A percentile compares a stretch with the other conserved stretches of the same genome.
Conservation (phyloP, 495 filamentous ascomycete species). For the Penicillium fimorum region DNA sequence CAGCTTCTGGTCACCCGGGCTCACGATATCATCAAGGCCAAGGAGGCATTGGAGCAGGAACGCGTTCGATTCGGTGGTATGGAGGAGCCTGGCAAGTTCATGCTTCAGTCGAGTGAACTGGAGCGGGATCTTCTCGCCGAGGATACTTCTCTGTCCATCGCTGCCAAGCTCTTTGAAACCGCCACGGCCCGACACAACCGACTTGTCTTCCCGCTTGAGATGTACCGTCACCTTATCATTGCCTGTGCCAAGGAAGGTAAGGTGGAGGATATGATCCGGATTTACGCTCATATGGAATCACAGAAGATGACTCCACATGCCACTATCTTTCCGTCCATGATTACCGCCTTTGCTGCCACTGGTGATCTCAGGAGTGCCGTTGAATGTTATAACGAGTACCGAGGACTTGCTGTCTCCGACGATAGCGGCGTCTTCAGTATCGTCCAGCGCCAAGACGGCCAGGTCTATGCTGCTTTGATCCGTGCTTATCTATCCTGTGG, state of each 20-base stretch:
- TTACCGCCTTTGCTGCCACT: conserved; percentile 77
- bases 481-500: conserved; percentile 80
- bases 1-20: conserved; percentile 75
- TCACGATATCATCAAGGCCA: conserved; percentile 66
- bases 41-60: conserved; percentile 70
- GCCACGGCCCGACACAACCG: conserved; percentile 55
- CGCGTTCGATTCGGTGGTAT: conserved; percentile 77
- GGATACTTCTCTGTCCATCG: conserved; percentile 79
- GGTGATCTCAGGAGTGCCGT: conserved; percentile 86
- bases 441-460: conserved; percentile 70
- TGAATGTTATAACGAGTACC: conserved; percentile 94
- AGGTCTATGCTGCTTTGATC: conserved; percentile 85
- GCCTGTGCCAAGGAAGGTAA: conserved; percentile 78
- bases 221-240: conserved; percentile 76
- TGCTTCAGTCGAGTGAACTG: conserved; percentile 81
- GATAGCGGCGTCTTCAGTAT: conserved; percentile 72
- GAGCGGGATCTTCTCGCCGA: conserved; percentile 80
- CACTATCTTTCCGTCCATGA: conserved; percentile 86
- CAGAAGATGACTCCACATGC: conserved; percentile 68
- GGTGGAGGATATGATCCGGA: conserved; percentile 80
- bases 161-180: conserved; percentile 77
- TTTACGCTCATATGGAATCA: conserved; percentile 87
- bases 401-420: conserved; percentile 72
- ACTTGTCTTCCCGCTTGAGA: conserved; percentile 63
- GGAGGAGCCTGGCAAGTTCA: conserved; percentile 82